Conservation (phyloP, 352 stramenopile species). For the Globisporangium carolinianum region DNA sequence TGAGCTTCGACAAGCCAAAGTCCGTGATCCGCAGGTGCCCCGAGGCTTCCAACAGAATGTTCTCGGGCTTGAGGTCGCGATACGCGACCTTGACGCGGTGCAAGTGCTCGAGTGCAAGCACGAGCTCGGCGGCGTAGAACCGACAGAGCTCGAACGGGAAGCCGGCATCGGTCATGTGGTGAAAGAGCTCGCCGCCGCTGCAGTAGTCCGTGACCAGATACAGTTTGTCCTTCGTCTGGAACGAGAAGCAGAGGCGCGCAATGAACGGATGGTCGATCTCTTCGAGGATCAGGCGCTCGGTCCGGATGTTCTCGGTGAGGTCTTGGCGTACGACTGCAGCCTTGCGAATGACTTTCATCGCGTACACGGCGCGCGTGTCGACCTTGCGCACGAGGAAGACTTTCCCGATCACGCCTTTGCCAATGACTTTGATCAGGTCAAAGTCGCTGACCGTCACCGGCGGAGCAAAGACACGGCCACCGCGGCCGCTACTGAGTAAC, state of each 20-base stretch:
- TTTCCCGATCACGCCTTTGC: slow-evolving; percentile 84
- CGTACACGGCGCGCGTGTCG: slow-evolving; percentile 88
- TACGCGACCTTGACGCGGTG: slow-evolving; percentile 95
- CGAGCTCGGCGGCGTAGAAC: slow-evolving; percentile 97
- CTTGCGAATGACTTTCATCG: slow-evolving; percentile 99
- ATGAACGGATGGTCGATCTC: slow-evolving; percentile 98
- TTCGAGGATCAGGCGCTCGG: slow-evolving; percentile 97
- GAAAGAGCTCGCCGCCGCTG: slow-evolving; percentile 96
- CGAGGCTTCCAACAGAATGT: slow-evolving; percentile 80
- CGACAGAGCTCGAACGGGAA: slow-evolving; percentile 56
- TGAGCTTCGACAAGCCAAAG: slow-evolving; percentile 88
- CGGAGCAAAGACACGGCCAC: slow-evolving; percentile 18
- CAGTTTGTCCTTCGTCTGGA: slow-evolving; percentile 91
- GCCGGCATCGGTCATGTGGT: slow-evolving; percentile 92
- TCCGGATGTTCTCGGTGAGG: slow-evolving; percentile 93
- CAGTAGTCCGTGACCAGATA: slow-evolving; percentile 89
- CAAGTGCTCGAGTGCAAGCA: slow-evolving; percentile 92
- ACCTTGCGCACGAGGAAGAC: slow-evolving; percentile 85
- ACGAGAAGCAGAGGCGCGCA: slow-evolving; percentile 95
- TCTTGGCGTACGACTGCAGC: slow-evolving; percentile 89
- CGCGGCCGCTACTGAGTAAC: slow-evolving; percentile 31
- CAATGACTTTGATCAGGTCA: slow-evolving; percentile 79
- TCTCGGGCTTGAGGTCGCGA: slow-evolving; percentile 97
- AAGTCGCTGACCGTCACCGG: slow-evolving; percentile 80
- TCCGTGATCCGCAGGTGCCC: slow-evolving; percentile 97